Conservation (phyloP, 306 rosid species). For the Quercus rubra region DNA sequence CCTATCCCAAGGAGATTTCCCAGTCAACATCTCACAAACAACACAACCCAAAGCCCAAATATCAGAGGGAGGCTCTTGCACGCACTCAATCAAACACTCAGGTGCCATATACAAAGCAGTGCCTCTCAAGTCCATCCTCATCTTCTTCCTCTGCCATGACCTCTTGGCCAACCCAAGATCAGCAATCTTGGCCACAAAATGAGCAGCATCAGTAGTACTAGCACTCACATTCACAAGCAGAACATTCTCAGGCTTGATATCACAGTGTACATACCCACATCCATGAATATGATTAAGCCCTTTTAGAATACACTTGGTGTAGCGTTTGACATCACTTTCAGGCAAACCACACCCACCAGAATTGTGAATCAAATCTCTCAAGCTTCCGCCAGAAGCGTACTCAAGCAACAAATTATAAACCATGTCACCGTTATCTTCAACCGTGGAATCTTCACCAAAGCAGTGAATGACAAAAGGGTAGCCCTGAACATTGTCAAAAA, state of each 20-base stretch:
- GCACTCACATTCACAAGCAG: conserved; percentile 2
- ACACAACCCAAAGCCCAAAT: conserved; percentile 34
- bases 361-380: neutral
- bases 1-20: conserved; percentile 13
- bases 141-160: neutral
- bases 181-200: conserved; percentile 17
- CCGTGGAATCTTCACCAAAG: conserved; percentile 18
- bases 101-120: conserved; percentile 26
- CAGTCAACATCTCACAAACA: conserved; percentile 29
- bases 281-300: conserved; percentile 21
- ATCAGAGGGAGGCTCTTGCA: conserved; percentile 20
- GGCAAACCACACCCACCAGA: conserved; percentile 3
- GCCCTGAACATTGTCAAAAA: conserved; percentile 1
- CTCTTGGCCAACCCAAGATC: conserved; percentile 28
- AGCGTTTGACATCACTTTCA: conserved; percentile 8
- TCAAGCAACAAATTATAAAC: conserved; percentile 22
- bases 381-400: conserved; percentile 22
- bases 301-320: conserved; percentile 12
- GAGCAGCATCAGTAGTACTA: neutral
- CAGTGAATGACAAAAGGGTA: conserved; percentile 6
- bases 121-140: conserved; percentile 13
- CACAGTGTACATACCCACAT: conserved; percentile 13
- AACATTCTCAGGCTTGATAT: conserved; percentile 29
- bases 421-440: neutral
- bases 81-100: conserved; percentile 7